phyloP scores from a whole-genome alignment of 345 rosid species.

The Sonneratia alba region DNA sequence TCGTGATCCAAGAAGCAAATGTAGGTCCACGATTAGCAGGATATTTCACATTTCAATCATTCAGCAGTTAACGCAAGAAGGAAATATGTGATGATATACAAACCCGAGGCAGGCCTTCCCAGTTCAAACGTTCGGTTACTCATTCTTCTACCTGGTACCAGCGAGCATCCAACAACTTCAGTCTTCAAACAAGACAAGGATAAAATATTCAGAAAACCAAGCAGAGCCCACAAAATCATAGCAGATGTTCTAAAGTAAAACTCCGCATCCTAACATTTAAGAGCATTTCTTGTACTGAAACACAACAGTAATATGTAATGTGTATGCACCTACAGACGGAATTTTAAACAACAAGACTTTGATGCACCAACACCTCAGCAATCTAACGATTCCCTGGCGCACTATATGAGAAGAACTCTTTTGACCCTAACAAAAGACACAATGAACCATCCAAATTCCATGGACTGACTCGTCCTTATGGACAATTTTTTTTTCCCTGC shows the following conservation, averaged over 20 bases:
- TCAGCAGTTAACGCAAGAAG: constrained; percentile 5
- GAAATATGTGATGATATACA: background rate
- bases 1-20: background rate
- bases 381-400: background rate
- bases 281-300: background rate
- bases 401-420: background rate
- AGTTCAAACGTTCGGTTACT: constrained; percentile 39
- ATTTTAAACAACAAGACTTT: background rate
- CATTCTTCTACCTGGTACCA: constrained; percentile 41
- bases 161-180: constrained; percentile 34
- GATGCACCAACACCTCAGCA: background rate
- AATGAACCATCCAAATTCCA: background rate
- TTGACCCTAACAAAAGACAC: background rate
- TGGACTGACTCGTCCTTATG: background rate
- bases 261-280: background rate
- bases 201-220: background rate
- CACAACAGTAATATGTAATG: background rate
- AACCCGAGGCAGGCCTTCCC: constrained; percentile 50
- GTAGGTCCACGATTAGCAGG: background rate
- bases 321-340: background rate
- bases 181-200: background rate
- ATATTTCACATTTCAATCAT: background rate
- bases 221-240: background rate
- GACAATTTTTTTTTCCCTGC: background rate
- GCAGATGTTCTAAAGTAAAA: background rate